Base-by-base conservation (phyloP, 768 basidiomycete genomes). In the Pleurotus cornucopiae region DNA sequence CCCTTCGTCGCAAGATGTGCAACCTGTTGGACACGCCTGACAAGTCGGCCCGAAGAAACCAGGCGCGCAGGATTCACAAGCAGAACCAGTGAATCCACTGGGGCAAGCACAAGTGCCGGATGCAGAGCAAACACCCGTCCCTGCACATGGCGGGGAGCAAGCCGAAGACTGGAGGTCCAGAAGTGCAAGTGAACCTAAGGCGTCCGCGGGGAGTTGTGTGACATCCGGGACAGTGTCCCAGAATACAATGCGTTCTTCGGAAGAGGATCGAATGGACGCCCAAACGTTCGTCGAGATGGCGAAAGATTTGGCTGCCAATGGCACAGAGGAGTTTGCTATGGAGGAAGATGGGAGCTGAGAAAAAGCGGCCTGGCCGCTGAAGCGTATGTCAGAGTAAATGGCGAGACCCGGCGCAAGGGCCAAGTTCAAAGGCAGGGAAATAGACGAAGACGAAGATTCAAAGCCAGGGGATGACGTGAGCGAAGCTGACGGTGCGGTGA, bases 221-320 rank as follows among this genome's bases (percentile, higher is more conserved):
- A 88, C 64, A 63, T 94, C 91, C 9, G 91, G 85, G 45, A 94
- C 72, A 7, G 87, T 82, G 58, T 90, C 83, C 89, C 90, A 94
- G 30, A 94, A 64, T 18, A 93, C 76, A 13, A 91, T 66, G 21
- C 86, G 85, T 38, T 74, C 72, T 56, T 77, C 80, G 25, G 75
- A 73, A n/a, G 80, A 77, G 1, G 82, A 69, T 5, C 76, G 76
- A 9, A 94, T 71, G 1, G 84, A 83, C 7, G 78, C 81, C 86
- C 86, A 93, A 0, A 86, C 73, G 56, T 85, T 83, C 16, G 78
- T 75, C 1, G 89, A 78, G n/a, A 93, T 70, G 2, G 82, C 77
- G n/a, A 94, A 61, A 1, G 91, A 88, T 16, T 74, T 76, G 5
- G 80, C 80, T 3, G 72, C 66, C 11, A 91, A 64, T 6, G 80